Base-by-base conservation (phyloP, 805 yeast genomes). In the Saturnispora serradocipensis region DNA sequence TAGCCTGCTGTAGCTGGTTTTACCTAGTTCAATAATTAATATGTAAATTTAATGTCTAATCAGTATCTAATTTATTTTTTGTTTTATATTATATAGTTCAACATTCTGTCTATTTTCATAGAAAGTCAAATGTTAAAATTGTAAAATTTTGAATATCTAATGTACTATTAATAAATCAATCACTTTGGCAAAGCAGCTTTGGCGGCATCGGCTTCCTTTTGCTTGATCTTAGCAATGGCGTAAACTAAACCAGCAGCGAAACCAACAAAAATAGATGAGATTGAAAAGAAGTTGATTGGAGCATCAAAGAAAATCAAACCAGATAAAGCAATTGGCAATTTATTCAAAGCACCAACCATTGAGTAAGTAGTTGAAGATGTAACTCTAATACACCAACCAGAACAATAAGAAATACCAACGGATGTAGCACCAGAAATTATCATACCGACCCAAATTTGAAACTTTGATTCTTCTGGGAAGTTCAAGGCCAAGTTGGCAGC, bases 371-470 rank as follows among this genome's bases (percentile, higher is more conserved):
- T 93, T 27, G 98, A 90, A 22, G 97, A 88, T 43, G 99, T 93
- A 58, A 93, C 98, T 75, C 99, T 88, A 59, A 93, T 96, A 80
- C 99, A 93, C 99, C 99, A 93, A 56, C 97, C 99, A 11, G 98
- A 89, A 72, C 97, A 88, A 80, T 93, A 93, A 44, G 98, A 91
- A 68, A 93, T 93, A 74, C 96, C 97, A 50, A 93, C 96, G 32
- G 97, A 85, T 44, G 95, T 84, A 60, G 87, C 80, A 70, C 99
- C 99, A 36, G 97, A 88, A 66, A 91, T 78, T 56, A 93, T 63
- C 96, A 93, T 90, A 61, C 88, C 83, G 44, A 83, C 70, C 57
- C 88, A 76, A 53, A 88, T 78, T 43, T 91, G 77, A 57, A 73
- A 69, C 67, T 90, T 79, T 60, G 78, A 74, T 46, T 72, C 87